Conservation (phyloP, 2,329 filamentous ascomycete genomes). For the Apiospora sp. region DNA sequence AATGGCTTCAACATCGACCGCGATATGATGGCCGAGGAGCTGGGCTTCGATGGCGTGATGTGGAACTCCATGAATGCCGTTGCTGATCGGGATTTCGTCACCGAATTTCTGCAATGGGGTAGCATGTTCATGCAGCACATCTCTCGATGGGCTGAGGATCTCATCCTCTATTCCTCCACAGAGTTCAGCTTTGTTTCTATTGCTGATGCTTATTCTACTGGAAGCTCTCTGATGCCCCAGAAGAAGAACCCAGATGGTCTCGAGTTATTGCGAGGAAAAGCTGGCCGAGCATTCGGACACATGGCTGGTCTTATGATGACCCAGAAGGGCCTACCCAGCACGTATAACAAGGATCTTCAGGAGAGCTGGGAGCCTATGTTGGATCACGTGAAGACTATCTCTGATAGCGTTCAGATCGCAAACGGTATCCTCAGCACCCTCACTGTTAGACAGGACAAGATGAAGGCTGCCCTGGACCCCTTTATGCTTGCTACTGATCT, state of each 20-base stretch:
- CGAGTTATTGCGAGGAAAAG: constrained; percentile 75
- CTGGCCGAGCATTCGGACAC: constrained; percentile 59
- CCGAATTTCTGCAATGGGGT: constrained; percentile 76
- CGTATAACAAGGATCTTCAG: constrained; percentile 94
- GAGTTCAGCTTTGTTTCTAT: constrained; percentile 81
- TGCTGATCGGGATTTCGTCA: constrained; percentile 75
- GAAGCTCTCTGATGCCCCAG: constrained; percentile 80
- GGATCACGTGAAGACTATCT: constrained; percentile 82
- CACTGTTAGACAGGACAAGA: constrained; percentile 73
- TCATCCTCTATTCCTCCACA: constrained; percentile 77
- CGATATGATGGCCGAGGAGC: constrained; percentile 73
- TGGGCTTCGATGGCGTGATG: constrained; percentile 74
- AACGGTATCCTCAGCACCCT: constrained; percentile 82
- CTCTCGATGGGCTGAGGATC: constrained; percentile 75
- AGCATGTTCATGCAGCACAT: constrained; percentile 75
- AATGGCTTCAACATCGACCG: constrained; percentile 80
- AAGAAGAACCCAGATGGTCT: constrained; percentile 87
- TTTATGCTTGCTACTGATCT: constrained; percentile 84
- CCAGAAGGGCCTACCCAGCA: constrained; percentile 74
- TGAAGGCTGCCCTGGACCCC: constrained; percentile 79
- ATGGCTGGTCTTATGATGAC: constrained; percentile 46
- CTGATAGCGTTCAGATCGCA: constrained; percentile 83
- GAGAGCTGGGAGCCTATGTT: constrained; percentile 87
- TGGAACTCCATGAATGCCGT: constrained; percentile 73
- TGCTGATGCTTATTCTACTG: constrained; percentile 82